These are phyloP conservation scores for Calophaca sinica DNA, from an alignment of 306 rosid species.

Conservation along the genomic window DNA sequence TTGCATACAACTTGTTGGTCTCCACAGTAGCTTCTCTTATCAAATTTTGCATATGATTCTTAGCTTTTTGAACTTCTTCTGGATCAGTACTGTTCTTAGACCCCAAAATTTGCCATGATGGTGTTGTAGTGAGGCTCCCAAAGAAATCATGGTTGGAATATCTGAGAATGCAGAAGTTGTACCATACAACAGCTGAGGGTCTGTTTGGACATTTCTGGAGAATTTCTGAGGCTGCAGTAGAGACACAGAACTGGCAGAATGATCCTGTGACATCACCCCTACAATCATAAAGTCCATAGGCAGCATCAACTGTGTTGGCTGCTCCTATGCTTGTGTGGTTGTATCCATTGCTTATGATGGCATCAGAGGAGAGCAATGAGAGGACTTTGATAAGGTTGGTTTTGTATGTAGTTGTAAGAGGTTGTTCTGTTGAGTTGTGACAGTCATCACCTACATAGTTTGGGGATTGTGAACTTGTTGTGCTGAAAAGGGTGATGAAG, in stretches of 20 bases:
- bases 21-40: constrained; percentile 46
- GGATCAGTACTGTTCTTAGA: constrained; percentile 1
- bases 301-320: background rate
- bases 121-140: constrained; percentile 33
- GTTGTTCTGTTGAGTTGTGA: constrained; percentile 29
- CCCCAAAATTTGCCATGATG: constrained; percentile 35
- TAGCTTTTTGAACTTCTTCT: constrained; percentile 27
- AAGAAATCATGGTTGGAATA: constrained; percentile 42
- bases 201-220: constrained; percentile 42
- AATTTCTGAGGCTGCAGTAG: constrained; percentile 42
- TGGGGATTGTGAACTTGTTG: constrained; percentile 38
- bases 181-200: constrained; percentile 45
- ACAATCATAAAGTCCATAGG: constrained; percentile 53
- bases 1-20: constrained; percentile 40
- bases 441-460: constrained; percentile 47
- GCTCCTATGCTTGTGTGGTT: constrained; percentile 40
- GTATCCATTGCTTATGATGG: constrained; percentile 45
- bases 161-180: constrained; percentile 46
- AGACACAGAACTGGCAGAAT: constrained; percentile 55
- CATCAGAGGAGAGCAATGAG: constrained; percentile 33
- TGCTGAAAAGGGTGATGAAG: constrained; percentile 31
- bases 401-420: constrained; percentile 38
- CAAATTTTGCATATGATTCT: constrained; percentile 40
- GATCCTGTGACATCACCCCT: constrained; percentile 45
- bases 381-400: constrained; percentile 43